phyloP scores from a whole-genome alignment of 352 stramenopile genomes.

The Pythium scleroteichum region DNA sequence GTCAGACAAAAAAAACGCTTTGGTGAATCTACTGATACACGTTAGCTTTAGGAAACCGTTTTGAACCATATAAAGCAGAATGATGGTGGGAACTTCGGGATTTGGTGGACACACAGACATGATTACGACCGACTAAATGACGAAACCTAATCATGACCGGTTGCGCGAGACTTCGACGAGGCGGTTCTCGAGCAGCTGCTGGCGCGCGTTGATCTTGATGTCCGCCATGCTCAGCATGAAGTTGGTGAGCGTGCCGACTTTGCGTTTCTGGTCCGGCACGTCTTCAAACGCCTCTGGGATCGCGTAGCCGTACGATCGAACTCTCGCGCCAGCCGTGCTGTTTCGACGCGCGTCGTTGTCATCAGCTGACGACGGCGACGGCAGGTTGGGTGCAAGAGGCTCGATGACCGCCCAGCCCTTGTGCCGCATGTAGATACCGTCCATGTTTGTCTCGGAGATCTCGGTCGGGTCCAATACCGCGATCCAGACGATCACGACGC shows the following conservation, averaged over 20 bases:
- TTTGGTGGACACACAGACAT: too few species aligned
- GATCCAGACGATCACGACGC: conserved; percentile 21
- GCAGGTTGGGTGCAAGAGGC: background rate
- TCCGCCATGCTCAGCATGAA: conserved; percentile 21
- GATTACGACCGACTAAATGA: too few species aligned
- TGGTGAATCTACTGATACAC: too few species aligned
- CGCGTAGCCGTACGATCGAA: conserved; percentile 15
- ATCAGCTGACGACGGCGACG: background rate
- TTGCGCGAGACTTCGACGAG: conserved; percentile 8
- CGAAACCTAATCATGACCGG: background rate
- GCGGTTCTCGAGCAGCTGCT: conserved; percentile 25
- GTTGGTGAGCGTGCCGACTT: conserved; percentile 28
- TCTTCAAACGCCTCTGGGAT: conserved; percentile 20
- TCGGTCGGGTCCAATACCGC: conserved; percentile 16
- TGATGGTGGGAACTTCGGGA: too few species aligned
- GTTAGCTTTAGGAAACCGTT: too few species aligned
- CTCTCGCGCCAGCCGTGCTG: background rate
- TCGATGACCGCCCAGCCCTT: conserved; percentile 20
- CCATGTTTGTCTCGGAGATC: conserved; percentile 23
- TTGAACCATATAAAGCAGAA: too few species aligned
- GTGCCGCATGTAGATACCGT: conserved; percentile 17
- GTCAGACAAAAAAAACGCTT: too few species aligned
- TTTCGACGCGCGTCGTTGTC: background rate
- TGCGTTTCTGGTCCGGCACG: conserved; percentile 21
- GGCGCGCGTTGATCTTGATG: conserved; percentile 9